These are phyloP conservation scores for Botryotinia globosa DNA, from an alignment of 2,329 filamentous ascomycete species.

Conservation along the genomic window DNA sequence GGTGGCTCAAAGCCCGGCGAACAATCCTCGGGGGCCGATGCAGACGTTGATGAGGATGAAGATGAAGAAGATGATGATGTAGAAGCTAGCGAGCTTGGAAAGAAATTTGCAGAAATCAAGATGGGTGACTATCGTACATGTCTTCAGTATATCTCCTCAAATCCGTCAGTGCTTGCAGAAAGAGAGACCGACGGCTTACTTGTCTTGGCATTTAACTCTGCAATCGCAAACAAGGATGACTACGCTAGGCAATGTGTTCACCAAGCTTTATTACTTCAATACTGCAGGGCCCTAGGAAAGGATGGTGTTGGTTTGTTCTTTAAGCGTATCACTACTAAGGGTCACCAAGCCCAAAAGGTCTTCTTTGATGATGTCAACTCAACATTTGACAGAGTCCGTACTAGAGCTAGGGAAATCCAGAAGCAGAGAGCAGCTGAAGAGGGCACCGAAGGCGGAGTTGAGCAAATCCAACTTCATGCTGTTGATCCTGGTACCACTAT, in stretches of 20 bases:
- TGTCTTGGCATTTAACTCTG: slow-evolving; percentile 86
- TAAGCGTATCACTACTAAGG: slow-evolving; percentile 86
- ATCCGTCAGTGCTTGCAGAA: slow-evolving; percentile 78
- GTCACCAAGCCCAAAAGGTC: slow-evolving; percentile 84
- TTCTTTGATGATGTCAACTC: slow-evolving; percentile 91
- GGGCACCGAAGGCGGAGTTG: slow-evolving; percentile 63
- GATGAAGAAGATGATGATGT: slow-evolving; percentile 69
- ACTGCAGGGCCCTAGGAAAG: slow-evolving; percentile 83
- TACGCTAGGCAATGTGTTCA: slow-evolving; percentile 85
- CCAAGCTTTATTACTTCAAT: slow-evolving; percentile 87
- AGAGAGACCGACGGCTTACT: slow-evolving; percentile 87
- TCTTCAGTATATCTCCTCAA: slow-evolving; percentile 71
- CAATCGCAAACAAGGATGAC: slow-evolving; percentile 73
- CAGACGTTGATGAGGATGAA: slow-evolving; percentile 59
- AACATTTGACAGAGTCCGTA: slow-evolving; percentile 80
- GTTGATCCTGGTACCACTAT: slow-evolving; percentile 92
- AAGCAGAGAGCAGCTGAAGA: slow-evolving; percentile 52
- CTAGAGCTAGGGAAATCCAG: slow-evolving; percentile 53
- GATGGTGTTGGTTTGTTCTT: slow-evolving; percentile 93
- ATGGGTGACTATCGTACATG: slow-evolving; percentile 69
- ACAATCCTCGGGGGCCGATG: slow-evolving; percentile 58
- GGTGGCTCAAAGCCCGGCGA: slow-evolving; percentile 42
- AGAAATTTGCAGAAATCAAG: slow-evolving; percentile 76
- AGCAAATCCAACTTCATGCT: slow-evolving; percentile 96
- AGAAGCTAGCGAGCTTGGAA: slow-evolving; percentile 73